Base-by-base conservation (phyloP, 2,329 filamentous ascomycete genomes). In the Diaporthe citriasiana region DNA sequence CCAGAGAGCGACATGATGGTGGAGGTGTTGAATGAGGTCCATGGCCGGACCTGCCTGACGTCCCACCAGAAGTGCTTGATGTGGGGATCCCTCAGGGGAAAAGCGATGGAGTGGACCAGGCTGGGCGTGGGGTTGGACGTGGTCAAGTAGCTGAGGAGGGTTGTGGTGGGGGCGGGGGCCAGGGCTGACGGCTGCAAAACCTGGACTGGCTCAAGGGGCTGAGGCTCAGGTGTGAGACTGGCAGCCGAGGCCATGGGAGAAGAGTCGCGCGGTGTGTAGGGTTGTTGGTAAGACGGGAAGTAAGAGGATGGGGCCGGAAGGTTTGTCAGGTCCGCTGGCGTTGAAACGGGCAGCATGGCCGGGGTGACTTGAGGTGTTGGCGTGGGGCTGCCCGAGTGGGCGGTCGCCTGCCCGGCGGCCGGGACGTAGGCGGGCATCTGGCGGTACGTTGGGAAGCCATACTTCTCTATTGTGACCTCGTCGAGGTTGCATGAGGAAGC, bases 1-100 rank as follows among this genome's bases (percentile, higher is more conserved):
- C 91, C 92, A 0, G 93, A 93, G 59, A 97, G 91, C 8, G 90
- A 87, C 77, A 93, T 88, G 81, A 98, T 92, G 73, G 92, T 91
- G 71, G 88, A 83, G 15, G 94, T 86, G 77, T 90, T 94, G 89
- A 98, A 98, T 78, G 91, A 89, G 69, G 89, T 89, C 96, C 96
- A 98, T 76, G 91, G 89, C 76, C 94, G 91, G 77, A 98, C 87
- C 81, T 97, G 96, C 78, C 96, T 93, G 74, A 97, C 89, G 80
- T 98, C 96, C 94, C 95, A 98, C 96, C 96, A 98, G 83, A 96
- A 98, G 85, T 97, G 92, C 82, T 93, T 94, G 79, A 89, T 93
- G 83, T 88, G 89, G 79, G 88, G 92, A 82, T 91, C 93, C 76
- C 87, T 90, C 79, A 87, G 86, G 77, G 84, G 91, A 81, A 93